These are phyloP conservation scores for Paulownia fortunei DNA, from an alignment of 257 asterid species.

Conservation along the genomic window DNA sequence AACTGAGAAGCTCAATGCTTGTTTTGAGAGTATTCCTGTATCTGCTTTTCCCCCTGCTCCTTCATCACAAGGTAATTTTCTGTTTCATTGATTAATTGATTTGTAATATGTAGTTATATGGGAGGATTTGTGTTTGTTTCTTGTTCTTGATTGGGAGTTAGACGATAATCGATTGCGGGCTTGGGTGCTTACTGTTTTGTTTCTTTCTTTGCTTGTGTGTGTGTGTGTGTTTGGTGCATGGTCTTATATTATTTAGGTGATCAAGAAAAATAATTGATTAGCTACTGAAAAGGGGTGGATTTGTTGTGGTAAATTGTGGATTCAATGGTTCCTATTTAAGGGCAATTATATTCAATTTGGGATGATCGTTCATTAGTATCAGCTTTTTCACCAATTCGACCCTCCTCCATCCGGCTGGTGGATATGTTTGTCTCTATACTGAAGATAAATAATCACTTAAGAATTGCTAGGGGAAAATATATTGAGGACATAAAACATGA, in stretches of 20 bases:
- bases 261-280: background rate
- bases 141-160: background rate
- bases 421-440: background rate
- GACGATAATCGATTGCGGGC: background rate
- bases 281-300: background rate
- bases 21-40: constrained; percentile 95
- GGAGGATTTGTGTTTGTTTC: background rate
- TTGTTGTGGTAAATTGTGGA: constrained; percentile 16
- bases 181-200: background rate
- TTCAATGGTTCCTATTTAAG: background rate
- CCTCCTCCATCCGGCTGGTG: background rate
- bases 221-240: constrained; percentile 7
- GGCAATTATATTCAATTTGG: background rate
- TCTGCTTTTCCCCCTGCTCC: constrained; percentile 94
- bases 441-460: background rate
- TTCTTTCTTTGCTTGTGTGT: background rate
- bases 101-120: background rate
- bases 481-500: background rate
- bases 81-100: background rate
- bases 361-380: background rate
- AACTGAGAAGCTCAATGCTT: constrained; percentile 95
- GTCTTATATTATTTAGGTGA: constrained; percentile 10
- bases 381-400: background rate
- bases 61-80: constrained; percentile 61
- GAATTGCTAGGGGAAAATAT: background rate